A percentile compares a stretch with the other conserved stretches of the same genome.
Conservation (phyloP, 345 rosid genomes). For the Murraya paniculata region DNA sequence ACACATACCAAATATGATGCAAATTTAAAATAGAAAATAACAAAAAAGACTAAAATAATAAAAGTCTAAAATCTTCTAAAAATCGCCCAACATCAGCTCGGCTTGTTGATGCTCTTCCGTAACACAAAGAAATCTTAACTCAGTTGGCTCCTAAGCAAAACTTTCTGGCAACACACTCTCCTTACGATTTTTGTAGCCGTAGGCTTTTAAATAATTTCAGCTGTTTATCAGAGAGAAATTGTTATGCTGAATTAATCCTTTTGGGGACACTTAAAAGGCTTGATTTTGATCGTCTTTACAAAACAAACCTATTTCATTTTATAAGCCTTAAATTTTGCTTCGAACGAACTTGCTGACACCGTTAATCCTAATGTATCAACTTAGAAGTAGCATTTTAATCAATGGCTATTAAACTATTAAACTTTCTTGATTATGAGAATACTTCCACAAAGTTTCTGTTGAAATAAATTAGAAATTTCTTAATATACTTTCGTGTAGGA, state of each 20-base stretch:
- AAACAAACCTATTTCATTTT: not conserved
- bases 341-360: not conserved
- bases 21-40: no score
- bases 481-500: not conserved
- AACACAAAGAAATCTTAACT: no score
- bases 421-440: not conserved
- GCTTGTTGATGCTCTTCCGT: no score
- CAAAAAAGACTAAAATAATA: no score
- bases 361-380: constrained; percentile 16
- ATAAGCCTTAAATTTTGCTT: not conserved
- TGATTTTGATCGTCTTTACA: not conserved
- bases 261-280: not conserved
- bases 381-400: not conserved
- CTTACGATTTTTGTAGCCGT: not conserved
- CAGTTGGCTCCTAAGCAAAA: no score
- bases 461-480: not conserved
- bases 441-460: no score
- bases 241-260: not conserved
- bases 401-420: not conserved
- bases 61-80: no score
- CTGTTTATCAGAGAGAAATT: no score
- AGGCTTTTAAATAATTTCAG: not conserved
- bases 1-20: no score
- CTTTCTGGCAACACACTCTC: not conserved
- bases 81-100: no score